phyloP scores from a whole-genome alignment of 441 rosid genomes.

The Lepidium campestre region DNA sequence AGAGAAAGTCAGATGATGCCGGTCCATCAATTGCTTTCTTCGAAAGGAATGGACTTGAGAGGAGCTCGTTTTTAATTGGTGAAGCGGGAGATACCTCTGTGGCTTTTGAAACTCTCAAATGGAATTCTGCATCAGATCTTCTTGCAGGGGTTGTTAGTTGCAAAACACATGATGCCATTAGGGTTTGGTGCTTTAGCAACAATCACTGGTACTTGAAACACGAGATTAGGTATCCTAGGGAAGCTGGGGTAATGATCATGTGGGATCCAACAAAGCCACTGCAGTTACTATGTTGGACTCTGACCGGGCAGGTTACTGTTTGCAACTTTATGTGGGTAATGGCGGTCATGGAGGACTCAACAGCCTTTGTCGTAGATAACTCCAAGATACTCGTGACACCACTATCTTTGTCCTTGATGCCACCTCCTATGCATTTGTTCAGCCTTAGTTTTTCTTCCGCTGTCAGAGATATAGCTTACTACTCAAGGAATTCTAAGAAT shows the following conservation, averaged over 20 bases:
- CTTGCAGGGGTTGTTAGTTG: slow-evolving; percentile 73
- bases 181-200: slow-evolving; percentile 83
- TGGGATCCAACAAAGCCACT: slow-evolving; percentile 93
- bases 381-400: slow-evolving; percentile 73
- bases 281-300: slow-evolving; percentile 82
- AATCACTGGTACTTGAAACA: slow-evolving; percentile 91
- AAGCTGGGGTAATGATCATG: slow-evolving; percentile 67
- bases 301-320: slow-evolving; percentile 54
- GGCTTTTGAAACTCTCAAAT: slow-evolving; percentile 50
- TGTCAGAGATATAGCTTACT: slow-evolving; percentile 58
- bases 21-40: slow-evolving; percentile 64
- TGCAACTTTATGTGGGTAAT: slow-evolving; percentile 72
- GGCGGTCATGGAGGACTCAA: slow-evolving; percentile 74
- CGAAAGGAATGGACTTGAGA: slow-evolving; percentile 85
- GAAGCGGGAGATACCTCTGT: slow-evolving; percentile 42
- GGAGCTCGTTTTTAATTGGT: slow-evolving; percentile 61
- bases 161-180: slow-evolving; percentile 49
- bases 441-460: slow-evolving; percentile 60
- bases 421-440: slow-evolving; percentile 82
- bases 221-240: slow-evolving; percentile 54
- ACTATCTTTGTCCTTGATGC: slow-evolving; percentile 72
- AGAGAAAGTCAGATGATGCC: slow-evolving; percentile 44
- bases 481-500: slow-evolving; percentile 51
- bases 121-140: slow-evolving; percentile 93
- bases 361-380: slow-evolving; percentile 74